A percentile compares a stretch with the other conserved stretches of the same genome.
Conservation (phyloP, 441 rosid species). For the Gossypium aridum region DNA sequence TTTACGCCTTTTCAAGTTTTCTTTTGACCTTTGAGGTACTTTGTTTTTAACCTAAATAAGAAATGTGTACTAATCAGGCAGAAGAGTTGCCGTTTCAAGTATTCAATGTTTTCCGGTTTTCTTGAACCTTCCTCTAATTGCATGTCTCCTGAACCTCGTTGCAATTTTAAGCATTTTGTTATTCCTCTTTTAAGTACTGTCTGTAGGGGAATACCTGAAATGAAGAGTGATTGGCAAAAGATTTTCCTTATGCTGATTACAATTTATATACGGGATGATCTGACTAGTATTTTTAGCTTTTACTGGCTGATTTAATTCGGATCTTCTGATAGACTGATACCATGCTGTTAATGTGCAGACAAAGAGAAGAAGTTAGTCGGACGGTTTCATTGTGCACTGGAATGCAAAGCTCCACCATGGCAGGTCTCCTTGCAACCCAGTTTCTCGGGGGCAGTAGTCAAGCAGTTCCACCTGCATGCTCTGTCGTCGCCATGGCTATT, state of each 20-base stretch:
- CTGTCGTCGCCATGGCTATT: conserved; percentile 94
- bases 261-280: not conserved
- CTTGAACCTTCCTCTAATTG: not conserved
- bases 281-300: not conserved
- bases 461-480: conserved; percentile 97
- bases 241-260: not conserved
- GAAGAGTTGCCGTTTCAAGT: not conserved
- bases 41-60: not conserved
- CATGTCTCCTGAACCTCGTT: not conserved
- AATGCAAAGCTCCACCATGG: conserved; percentile 96
- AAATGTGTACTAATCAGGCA: not conserved
- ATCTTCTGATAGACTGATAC: not conserved
- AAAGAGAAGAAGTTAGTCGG: conserved; percentile 79
- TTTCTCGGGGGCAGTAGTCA: conserved; percentile 81
- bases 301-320: not conserved
- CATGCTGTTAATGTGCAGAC: conserved; percentile 35
- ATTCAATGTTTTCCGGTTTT: not conserved
- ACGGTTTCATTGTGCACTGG: conserved; percentile 88
- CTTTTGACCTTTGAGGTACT: not conserved
- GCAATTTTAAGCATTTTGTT: not conserved
- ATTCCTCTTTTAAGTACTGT: not conserved
- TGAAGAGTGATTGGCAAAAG: not conserved
- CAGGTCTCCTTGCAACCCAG: conserved; percentile 82
- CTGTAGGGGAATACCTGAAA: not conserved
- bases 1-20: not conserved